phyloP scores from a whole-genome alignment of 1,139 yeast species.

The Schwanniomyces etchellsii region DNA sequence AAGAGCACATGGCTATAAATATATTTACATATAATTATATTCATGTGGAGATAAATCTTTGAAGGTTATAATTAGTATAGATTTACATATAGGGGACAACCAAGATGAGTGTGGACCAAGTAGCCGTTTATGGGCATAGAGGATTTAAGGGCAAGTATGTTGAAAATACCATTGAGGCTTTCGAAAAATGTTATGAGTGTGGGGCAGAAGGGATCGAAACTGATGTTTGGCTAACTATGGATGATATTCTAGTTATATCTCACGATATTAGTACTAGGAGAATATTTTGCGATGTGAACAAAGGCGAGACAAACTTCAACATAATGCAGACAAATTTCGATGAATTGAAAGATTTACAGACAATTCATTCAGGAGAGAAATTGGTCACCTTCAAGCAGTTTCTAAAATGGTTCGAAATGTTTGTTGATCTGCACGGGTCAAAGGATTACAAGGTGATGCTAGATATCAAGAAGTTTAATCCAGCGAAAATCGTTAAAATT shows the following conservation, averaged over 20 bases:
- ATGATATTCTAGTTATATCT: constrained; percentile 66
- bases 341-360: constrained; percentile 45
- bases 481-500: constrained; percentile 49
- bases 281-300: constrained; percentile 48
- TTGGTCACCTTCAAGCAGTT: constrained; percentile 61
- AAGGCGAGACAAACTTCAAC: constrained; percentile 31
- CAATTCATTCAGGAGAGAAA: constrained; percentile 49
- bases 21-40: too few species aligned
- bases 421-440: constrained; percentile 19
- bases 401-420: constrained; percentile 50
- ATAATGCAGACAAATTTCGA: constrained; percentile 38
- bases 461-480: constrained; percentile 74
- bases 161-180: constrained; percentile 76
- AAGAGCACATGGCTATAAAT: too few species aligned
- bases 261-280: constrained; percentile 65
- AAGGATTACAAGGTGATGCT: constrained; percentile 51
- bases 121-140: constrained; percentile 45
- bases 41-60: too few species aligned
- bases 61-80: too few species aligned
- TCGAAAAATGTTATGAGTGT: constrained; percentile 60
- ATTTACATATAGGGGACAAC: too few species aligned
- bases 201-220: constrained; percentile 78
- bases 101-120: too few species aligned
- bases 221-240: constrained; percentile 74
- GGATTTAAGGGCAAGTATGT: constrained; percentile 60